A percentile compares a stretch with the other conserved stretches of the same genome.
phyloP scores from a whole-genome alignment of 345 rosid genomes.

The Erucastrum elatum region DNA sequence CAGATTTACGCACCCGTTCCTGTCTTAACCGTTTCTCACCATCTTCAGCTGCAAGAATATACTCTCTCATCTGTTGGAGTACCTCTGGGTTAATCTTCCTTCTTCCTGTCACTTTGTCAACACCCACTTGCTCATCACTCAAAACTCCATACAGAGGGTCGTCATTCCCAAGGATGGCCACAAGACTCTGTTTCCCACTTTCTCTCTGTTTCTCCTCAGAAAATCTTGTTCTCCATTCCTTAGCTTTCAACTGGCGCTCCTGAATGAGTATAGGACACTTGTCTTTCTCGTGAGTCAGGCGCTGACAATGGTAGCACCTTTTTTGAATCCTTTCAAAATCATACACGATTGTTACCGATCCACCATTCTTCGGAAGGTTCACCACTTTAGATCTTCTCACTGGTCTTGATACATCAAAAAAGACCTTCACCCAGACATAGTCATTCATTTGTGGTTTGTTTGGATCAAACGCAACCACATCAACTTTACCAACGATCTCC shows the following conservation, averaged over 20 bases:
- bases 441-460: neutral
- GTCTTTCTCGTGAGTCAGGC: neutral
- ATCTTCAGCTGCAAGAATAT: no score
- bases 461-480: neutral
- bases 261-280: neutral
- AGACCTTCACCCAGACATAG: neutral
- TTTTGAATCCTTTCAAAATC: neutral
- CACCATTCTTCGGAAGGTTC: neutral
- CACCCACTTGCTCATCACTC: neutral
- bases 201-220: neutral
- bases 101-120: neutral
- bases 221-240: neutral
- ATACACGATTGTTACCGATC: neutral
- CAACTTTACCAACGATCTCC: neutral
- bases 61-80: neutral
- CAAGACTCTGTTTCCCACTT: neutral
- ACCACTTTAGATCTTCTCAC: neutral
- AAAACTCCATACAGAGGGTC: neutral
- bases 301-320: neutral
- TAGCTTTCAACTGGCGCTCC: neutral
- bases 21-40: no score
- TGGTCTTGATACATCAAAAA: neutral
- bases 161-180: neutral
- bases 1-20: no score
- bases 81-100: neutral